Evolutionary conservation across 768 basidiomycete genomes (phyloP), one percentile per base, ranked within the genome.

Genomic region (Hydnum rufescens): DNA sequence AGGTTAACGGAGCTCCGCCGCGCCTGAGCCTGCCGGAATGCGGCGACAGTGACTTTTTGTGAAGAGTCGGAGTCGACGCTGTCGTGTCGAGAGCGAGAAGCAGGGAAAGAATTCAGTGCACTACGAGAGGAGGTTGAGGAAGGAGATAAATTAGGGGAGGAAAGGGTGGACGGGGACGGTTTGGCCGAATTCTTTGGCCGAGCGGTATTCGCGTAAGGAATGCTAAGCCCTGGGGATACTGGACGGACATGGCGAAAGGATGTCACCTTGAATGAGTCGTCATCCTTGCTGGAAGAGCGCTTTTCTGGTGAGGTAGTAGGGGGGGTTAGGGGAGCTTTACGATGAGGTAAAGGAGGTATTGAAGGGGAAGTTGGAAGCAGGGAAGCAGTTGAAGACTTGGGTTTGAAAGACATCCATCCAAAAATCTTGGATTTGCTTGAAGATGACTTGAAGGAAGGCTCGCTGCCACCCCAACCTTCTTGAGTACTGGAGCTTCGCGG

Each of bases 21-120:
- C 23, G 54, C 23, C 30, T 53, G 53, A 30, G 54, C 54, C 50
- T 55, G 55, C 23, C 55, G 52, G 54, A 56, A 56, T 5, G 55
- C 55, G 19, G 36, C 48, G 8, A 50, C 55, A 4, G 55, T 56
- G 1, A 28, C 23, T 4, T 42, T 53, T 16, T 23, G 25, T 2
- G 28, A 48, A 13, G 54, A 54, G 19, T 56, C 55, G 1, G 55
- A 56, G 22, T 32, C 55, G 30, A 55, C 26, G 8, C 52, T 52
- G 18, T 39, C 52, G 22, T 49, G 19, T 5, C 52, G 31, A 5
- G 54, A 13, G 23, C 51, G 54, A 26, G 25, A 36, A 19, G 51
- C 23, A 25, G 26, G 44, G n/a, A n/a, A n/a, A n/a, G n/a, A n/a
- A 26, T 13, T 13, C 44, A 47, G 25, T 13, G 44, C 44, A 16